Base-by-base conservation (phyloP, 2,329 filamentous ascomycete species). In the Aspergillus bombycis region DNA sequence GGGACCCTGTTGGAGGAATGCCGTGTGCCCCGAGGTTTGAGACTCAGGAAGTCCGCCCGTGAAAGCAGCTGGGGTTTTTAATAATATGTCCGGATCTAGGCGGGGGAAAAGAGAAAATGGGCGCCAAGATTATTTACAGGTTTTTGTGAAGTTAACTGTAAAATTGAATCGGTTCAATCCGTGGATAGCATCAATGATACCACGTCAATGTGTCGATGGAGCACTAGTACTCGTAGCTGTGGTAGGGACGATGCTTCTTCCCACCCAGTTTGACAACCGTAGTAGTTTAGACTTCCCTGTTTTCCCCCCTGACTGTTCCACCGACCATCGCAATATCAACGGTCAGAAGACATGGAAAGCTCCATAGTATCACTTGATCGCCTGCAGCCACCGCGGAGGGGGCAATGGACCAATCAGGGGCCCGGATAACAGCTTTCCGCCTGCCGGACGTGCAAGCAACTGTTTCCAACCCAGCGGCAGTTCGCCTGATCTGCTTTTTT, bases 371-470 rank as follows among this genome's bases (percentile, higher is more conserved):
- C 46, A 50, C 8, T 50, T 50, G 46, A 50, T 50, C 46, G 23
- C n/a, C 46, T 50, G 46, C 46, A 50, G 46, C 23, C 46, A 50
- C 14, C 16, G 54, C 58, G 34, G 43, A 50, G 62, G 58, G 54
- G 57, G 60, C 21, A 34, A 34, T 57, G 62, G 60, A 46, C 71
- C 71, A 71, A 73, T 70, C 67, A 71, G 38, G 3, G 11, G 28
- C n/a, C 54, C 48, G 48, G 48, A 54, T n/a, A 36, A 19, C 2
- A 19, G 53, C 53, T n/a, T 52, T 38, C 57, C 57, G 57, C 57
- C 23, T 21, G 32, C 21, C 26, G 21, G 16, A 21, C 9, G 12
- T 26, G 32, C 52, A 30, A 30, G 34, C 52, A 32, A 21, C n/a
- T 36, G 30, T 54, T 54, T 54, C 52, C 52, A 54, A 54, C 21